Conservation (phyloP, 768 basidiomycete species). For the Suillus americanus region DNA sequence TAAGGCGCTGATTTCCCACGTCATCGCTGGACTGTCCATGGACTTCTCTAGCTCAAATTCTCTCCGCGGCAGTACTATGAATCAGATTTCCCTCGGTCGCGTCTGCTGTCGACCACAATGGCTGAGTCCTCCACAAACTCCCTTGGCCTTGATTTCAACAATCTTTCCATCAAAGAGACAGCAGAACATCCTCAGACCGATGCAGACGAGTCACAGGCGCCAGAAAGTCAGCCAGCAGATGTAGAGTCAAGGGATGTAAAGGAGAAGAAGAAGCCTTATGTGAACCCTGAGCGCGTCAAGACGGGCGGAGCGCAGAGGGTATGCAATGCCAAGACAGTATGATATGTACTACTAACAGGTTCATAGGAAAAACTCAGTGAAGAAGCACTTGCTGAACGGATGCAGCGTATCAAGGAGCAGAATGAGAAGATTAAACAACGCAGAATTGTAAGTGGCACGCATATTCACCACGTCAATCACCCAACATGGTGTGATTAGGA, state of each 20-base stretch:
- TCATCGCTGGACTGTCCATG: constrained; percentile 4
- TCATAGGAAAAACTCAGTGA: constrained; percentile 68
- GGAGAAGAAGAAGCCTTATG: constrained; percentile 72
- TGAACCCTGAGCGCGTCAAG: constrained; percentile 82
- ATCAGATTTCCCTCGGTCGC: constrained; percentile 8
- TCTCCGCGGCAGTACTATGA: not conserved
- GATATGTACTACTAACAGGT: constrained; percentile 2
- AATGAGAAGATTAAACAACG: constrained; percentile 79
- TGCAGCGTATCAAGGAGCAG: constrained; percentile 68
- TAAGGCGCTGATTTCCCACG: constrained; percentile 13
- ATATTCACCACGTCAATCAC: constrained; percentile 1
- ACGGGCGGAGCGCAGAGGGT: constrained; percentile 79
- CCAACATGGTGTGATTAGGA: constrained; percentile 44
- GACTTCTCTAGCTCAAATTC: not conserved
- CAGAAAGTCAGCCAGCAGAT: constrained; percentile 12
- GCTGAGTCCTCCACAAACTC: constrained; percentile 53
- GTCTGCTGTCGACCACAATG: constrained; percentile 28
- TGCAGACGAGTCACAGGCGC: constrained; percentile 18
- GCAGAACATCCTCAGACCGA: constrained; percentile 18
- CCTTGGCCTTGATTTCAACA: constrained; percentile 70
- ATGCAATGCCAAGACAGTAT: constrained; percentile 7
- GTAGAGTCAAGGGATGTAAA: constrained; percentile 19
- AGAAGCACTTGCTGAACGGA: constrained; percentile 66
- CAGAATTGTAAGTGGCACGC: constrained; percentile 45
- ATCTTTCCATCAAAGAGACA: constrained; percentile 39